Evolutionary conservation across 495 filamentous ascomycete species (phyloP).

Genomic region (Lichenothelia convexa): DNA sequence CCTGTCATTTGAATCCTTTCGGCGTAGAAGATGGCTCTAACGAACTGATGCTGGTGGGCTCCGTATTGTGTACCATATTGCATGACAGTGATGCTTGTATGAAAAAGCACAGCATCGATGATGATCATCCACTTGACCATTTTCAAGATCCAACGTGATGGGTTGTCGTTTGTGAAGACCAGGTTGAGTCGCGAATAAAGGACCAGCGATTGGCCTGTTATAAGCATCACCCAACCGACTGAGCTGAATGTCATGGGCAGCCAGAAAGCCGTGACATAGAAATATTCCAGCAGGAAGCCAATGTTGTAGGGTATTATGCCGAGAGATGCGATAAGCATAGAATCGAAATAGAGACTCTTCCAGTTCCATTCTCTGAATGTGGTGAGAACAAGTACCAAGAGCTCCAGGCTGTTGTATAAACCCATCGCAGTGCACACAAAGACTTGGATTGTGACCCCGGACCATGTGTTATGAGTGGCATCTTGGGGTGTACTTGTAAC

Average conservation of each 20-base stretch:
- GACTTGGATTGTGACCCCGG: no score
- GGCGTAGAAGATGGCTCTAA: constrained; percentile 6
- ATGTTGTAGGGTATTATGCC: constrained; percentile 11
- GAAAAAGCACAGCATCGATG: constrained; percentile 9
- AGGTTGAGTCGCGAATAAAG: constrained; percentile 14
- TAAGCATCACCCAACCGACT: constrained; percentile 12
- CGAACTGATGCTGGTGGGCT: not conserved
- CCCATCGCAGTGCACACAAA: not conserved
- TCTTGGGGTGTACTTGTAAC: no score
- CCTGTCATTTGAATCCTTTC: constrained; percentile 13
- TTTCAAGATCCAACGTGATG: no score
- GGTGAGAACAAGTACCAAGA: constrained; percentile 8
- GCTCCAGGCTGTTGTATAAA: constrained; percentile 12
- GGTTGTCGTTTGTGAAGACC: constrained; percentile 1
- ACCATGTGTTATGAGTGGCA: no score
- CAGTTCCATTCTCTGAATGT: constrained; percentile 14
- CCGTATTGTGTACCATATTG: constrained; percentile 5
- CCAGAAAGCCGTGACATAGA: constrained; percentile 1
- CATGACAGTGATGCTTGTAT: constrained; percentile 4
- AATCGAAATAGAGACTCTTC: constrained; percentile 12
- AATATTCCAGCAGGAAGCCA: constrained; percentile 9
- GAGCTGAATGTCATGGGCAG: constrained; percentile 2
- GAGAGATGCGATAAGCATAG: constrained; percentile 9
- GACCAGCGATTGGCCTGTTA: constrained; percentile 15
- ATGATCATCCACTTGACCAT: constrained; percentile 13